Evolutionary conservation across 2,329 filamentous ascomycete genomes (phyloP), one percentile per base, ranked within the genome.

Genomic region (Pseudogymnoascus sp.): DNA sequence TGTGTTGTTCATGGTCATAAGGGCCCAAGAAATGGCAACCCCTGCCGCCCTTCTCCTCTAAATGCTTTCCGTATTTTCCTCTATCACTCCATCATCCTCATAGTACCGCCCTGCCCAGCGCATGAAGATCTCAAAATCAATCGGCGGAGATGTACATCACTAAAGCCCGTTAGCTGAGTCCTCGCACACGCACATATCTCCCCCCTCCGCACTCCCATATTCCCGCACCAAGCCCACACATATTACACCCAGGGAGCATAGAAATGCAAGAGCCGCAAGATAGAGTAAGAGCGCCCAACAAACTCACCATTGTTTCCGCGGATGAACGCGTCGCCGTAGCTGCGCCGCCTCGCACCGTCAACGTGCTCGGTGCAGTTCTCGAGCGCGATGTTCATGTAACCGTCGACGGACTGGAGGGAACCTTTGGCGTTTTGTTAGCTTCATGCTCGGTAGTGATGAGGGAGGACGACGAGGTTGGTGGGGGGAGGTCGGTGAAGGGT

Each of bases 321-420:
- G 63, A 97, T 89, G 74, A 97, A 97, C 4, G 93, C 91, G 79
- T 97, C 93, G 6, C 93, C 93, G 73, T 96, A 97, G 61, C 84
- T 89, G 70, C 90, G 84, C 70, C 89, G 84, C 76, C 93, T 85
- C 66, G 86, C 84, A 42, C 92, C 93, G 72, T 96, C 88, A 68
- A 97, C 88, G 69, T 87, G 92, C 77, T 99, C 94, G 67, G 90
- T 87, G 18, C 92, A 96, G 78, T 96, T 94, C 76, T 99, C 94
- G 31, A 99, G 84, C 10, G 94, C 93, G 74, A 99, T 97, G 78
- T 99, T 99, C 94, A 99, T 99, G 78, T 97, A 99, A 60, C 94
- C 94, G 75, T 99, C 94, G 59, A 99, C 93, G 0, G 92, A 96
- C 74, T 97, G 92, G 37, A 97, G 83, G 74, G 97, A 92, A 69